A percentile compares a stretch with the other conserved stretches of the same genome.
Evolutionary conservation across 1,284 basidiomycete genomes (phyloP).

Genomic region (Amylostereum areolatum): DNA sequence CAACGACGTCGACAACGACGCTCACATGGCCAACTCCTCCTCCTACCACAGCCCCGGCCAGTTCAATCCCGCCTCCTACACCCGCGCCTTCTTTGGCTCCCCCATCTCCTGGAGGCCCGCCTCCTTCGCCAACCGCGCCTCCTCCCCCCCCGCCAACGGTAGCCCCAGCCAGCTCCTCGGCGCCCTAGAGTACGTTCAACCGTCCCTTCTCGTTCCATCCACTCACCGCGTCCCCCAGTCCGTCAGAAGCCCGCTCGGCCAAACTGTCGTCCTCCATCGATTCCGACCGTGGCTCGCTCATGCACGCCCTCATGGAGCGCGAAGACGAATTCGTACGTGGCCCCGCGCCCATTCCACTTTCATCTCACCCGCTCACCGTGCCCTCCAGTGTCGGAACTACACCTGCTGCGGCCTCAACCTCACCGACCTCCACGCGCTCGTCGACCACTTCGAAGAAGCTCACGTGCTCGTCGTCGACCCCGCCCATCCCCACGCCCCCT

Average conservation of each 20-base stretch:
- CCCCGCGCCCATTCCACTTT: neutral
- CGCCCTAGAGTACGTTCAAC: conserved; percentile 51
- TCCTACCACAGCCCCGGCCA: conserved; percentile 40
- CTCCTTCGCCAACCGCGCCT: conserved; percentile 47
- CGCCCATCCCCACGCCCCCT: conserved; percentile 25
- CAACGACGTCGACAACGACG: conserved; percentile 26
- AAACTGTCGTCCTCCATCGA: conserved; percentile 55
- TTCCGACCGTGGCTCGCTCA: conserved; percentile 53
- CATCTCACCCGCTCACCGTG: conserved; percentile 5
- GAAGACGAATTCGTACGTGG: conserved; percentile 63
- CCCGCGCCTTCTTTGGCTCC: conserved; percentile 60
- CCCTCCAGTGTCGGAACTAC: conserved; percentile 67
- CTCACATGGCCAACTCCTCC: conserved; percentile 39
- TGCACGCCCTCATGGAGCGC: conserved; percentile 62
- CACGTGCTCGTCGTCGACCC: conserved; percentile 73
- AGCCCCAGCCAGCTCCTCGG: conserved; percentile 57
- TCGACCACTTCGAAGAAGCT: conserved; percentile 83
- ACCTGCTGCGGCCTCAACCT: conserved; percentile 78
- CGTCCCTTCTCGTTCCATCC: neutral
- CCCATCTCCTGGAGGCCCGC: conserved; percentile 63
- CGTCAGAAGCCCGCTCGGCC: conserved; percentile 46
- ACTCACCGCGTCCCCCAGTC: conserved; percentile 23
- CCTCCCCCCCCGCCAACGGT: conserved; percentile 49
- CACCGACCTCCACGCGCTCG: conserved; percentile 76
- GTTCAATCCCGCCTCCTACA: conserved; percentile 60